phyloP scores from a whole-genome alignment of 2,329 filamentous ascomycete genomes.

The Chaetomium globosum region DNA sequence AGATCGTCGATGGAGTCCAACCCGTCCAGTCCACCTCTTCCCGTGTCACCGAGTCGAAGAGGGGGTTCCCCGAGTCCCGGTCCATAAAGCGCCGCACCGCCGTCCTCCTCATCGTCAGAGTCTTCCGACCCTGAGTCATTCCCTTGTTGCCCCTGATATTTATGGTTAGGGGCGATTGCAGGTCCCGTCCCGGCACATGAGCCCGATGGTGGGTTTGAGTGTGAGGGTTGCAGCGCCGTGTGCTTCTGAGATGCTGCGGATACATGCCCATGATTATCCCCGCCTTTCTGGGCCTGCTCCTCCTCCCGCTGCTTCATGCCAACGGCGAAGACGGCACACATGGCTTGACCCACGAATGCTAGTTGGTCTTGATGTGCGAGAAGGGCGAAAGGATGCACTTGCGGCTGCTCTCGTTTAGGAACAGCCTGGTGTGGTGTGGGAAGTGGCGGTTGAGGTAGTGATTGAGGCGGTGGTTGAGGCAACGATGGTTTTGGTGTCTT shows the following conservation, averaged over 20 bases:
- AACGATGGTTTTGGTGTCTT: background rate
- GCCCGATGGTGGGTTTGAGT: background rate
- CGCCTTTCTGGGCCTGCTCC: background rate
- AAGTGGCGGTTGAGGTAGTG: background rate
- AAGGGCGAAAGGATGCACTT: conserved; percentile 14
- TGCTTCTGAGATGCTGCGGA: background rate
- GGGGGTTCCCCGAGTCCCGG: background rate
- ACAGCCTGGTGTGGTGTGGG: background rate
- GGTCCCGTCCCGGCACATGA: background rate
- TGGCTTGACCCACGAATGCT: background rate
- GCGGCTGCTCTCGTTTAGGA: background rate
- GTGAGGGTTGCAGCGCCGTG: too few species aligned
- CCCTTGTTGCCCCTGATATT: background rate
- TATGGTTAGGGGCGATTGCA: background rate
- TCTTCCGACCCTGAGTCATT: background rate
- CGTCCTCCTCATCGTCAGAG: conserved; percentile 10
- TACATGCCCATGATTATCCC: background rate
- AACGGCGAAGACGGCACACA: background rate
- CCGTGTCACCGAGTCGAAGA: background rate
- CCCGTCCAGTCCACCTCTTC: background rate
- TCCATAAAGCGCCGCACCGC: background rate
- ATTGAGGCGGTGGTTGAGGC: background rate
- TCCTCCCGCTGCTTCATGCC: conserved; percentile 6
- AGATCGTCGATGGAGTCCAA: background rate
- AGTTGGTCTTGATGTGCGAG: background rate